Percentiles rank a stretch among this genome's conserved stretches.
Conservation (phyloP, 139 green algal genomes). For the Closterium sp. region DNA sequence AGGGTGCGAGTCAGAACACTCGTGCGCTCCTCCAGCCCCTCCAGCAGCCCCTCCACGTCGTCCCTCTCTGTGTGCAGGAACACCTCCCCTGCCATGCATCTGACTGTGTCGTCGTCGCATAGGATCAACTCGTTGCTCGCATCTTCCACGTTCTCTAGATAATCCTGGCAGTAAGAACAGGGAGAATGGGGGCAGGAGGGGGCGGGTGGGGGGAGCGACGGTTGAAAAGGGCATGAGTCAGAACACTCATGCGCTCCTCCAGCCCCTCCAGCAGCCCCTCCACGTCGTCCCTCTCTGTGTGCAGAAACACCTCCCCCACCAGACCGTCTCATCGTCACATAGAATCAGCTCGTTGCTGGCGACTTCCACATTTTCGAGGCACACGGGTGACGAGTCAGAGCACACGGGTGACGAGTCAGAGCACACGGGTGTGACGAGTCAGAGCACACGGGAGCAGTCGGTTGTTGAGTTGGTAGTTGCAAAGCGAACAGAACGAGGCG, state of each 20-base stretch:
- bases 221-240: no score
- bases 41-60: conserved; percentile 63
- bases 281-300: conserved; percentile 58
- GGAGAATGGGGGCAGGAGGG: no score
- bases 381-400: no score
- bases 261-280: conserved; percentile 59
- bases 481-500: no score
- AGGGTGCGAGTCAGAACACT: no score
- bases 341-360: conserved; percentile 80
- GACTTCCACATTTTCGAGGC: conserved; percentile 71
- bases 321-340: conserved; percentile 67
- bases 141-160: conserved; percentile 73
- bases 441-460: no score
- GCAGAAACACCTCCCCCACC: conserved; percentile 69
- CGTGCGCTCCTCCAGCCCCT: conserved; percentile 44
- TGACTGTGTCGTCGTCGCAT: conserved; percentile 66
- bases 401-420: no score
- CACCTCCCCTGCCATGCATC: conserved; percentile 68
- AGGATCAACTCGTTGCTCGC: conserved; percentile 79
- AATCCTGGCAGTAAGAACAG: conserved; percentile 41
- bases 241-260: conserved; percentile 31
- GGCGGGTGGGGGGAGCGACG: neutral
- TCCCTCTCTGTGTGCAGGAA: conserved; percentile 62
- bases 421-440: no score
- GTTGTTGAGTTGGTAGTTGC: conserved; percentile 18